Conservation (phyloP, 2,329 filamentous ascomycete genomes). For the Scytalidium sp. region DNA sequence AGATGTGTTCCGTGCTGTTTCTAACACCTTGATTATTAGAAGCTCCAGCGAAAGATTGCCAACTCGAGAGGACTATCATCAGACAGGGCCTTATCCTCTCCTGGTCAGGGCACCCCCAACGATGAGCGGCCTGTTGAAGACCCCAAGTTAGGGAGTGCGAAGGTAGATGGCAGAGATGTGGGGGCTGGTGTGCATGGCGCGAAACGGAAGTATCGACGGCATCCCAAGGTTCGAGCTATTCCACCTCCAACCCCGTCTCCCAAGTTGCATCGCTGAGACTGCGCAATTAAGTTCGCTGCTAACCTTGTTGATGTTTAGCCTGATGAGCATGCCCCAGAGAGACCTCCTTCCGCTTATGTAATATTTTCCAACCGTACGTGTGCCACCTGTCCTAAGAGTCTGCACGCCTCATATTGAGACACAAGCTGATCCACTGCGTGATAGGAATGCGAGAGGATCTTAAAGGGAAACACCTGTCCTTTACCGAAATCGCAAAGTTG, state of each 20-base stretch:
- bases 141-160: conserved; percentile 42
- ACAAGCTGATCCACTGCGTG: not conserved
- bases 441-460: conserved; percentile 74
- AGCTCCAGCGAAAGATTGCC: conserved; percentile 80
- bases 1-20: not conserved
- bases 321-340: conserved; percentile 76
- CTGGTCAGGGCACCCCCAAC: conserved; percentile 38
- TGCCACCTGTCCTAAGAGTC: not conserved
- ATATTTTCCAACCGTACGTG: conserved; percentile 79
- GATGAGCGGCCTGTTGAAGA: conserved; percentile 59
- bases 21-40: conserved; percentile 46
- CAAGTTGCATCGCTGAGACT: conserved; percentile 1
- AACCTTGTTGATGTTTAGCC: conserved; percentile 44
- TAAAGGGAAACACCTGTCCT: conserved; percentile 72
- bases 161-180: conserved; percentile 41
- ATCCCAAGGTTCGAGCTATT: conserved; percentile 58
- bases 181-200: conserved; percentile 36
- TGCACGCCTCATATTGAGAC: not conserved
- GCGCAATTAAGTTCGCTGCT: conserved; percentile 10
- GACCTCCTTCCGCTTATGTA: conserved; percentile 79
- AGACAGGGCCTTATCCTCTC: conserved; percentile 30
- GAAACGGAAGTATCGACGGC: conserved; percentile 75
- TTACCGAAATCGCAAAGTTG: conserved; percentile 80
- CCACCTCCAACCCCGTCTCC: not conserved
- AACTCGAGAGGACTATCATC: conserved; percentile 61